Evolutionary conservation across 1,284 basidiomycete species (phyloP), one percentile per base, ranked within the genome.

Genomic region (Chondrostereum purpureum): DNA sequence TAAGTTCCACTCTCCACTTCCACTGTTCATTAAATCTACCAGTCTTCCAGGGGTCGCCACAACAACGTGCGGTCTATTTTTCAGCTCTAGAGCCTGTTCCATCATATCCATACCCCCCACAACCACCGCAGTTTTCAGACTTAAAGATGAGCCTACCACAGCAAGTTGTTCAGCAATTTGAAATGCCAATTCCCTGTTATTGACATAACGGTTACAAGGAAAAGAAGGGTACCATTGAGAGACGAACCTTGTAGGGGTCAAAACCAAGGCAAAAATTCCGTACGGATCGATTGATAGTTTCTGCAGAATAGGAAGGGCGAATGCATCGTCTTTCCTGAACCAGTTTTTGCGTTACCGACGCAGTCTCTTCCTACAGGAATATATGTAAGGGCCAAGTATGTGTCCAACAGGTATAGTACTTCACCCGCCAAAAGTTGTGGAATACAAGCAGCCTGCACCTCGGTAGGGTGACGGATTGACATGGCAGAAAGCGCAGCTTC

Each of bases 51-150:
- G 96, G 0, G 96, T 99, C 4, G 95, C 96, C 34, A 99, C 85
- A 14, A 99, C 83, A 35, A 99, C 77, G 61, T 99, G 96, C 0
- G 96, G 96, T 22, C 90, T 77, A 53, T 82, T 77, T 2, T 77
- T 76, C 4, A 99, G 78, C 59, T 95, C 92, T 22, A 91, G 72
- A 0, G 95, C 91, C 62, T 99, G 96, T 5, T 82, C 65, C 72
- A 97, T 92, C 88, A 97, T 96, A 59, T 99, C 96, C 91, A 99
- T 94, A 3, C 96, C 96, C 6, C 96, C 96, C 2, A 99, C 92
- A 16, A 99, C 75, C 2, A 98, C 90, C 5, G 87, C 79, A 14
- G 92, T 96, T 18, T 80, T 80, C 42, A 92, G 66, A 55, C 84
- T 90, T 42, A 95, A 65, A 2, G 90, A 75, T 19, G 80, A 75